phyloP scores from a whole-genome alignment of 2,329 filamentous ascomycete genomes.

The Clonostachys rhizophaga region DNA sequence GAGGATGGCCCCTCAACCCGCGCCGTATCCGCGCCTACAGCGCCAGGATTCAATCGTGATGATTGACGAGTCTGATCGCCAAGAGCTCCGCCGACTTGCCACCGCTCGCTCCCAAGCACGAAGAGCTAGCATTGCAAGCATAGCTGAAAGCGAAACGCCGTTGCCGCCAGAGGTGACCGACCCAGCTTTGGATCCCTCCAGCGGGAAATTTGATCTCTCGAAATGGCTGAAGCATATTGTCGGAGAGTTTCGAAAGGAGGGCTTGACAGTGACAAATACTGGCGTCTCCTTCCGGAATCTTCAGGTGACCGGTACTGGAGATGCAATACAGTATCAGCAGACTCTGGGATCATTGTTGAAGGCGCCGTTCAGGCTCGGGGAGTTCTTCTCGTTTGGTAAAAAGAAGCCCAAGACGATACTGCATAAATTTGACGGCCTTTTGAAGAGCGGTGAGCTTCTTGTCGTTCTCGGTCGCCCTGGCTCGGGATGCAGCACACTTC shows the following conservation, averaged over 20 bases:
- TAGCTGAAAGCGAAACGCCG: neutral
- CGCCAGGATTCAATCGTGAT: neutral
- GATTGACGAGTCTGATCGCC: conserved; percentile 6
- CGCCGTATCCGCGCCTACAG: neutral
- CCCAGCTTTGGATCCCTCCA: conserved; percentile 27
- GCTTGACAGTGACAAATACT: conserved; percentile 31
- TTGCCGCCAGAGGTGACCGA: conserved; percentile 4
- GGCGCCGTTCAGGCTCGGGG: conserved; percentile 51
- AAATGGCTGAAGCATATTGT: conserved; percentile 35
- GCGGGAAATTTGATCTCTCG: conserved; percentile 29
- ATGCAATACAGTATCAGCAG: conserved; percentile 63
- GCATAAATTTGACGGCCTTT: conserved; percentile 58
- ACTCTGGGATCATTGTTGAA: conserved; percentile 57
- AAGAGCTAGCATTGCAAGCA: neutral
- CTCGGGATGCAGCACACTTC: conserved; percentile 58
- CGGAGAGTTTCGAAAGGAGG: conserved; percentile 44
- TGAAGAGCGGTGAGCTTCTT: conserved; percentile 62
- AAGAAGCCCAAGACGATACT: conserved; percentile 55
- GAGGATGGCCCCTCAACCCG: too few relatives aligned
- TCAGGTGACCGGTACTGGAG: conserved; percentile 61
- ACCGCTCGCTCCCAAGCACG: conserved; percentile 15
- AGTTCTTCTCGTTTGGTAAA: conserved; percentile 43
- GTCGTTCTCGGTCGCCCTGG: conserved; percentile 64
- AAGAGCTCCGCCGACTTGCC: conserved; percentile 19
- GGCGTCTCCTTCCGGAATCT: conserved; percentile 63